Evolutionary conservation across 192 early-diverging fungal genomes (phyloP), one percentile per base, ranked within the genome.

Genomic region (Umbelopsis sp.): DNA sequence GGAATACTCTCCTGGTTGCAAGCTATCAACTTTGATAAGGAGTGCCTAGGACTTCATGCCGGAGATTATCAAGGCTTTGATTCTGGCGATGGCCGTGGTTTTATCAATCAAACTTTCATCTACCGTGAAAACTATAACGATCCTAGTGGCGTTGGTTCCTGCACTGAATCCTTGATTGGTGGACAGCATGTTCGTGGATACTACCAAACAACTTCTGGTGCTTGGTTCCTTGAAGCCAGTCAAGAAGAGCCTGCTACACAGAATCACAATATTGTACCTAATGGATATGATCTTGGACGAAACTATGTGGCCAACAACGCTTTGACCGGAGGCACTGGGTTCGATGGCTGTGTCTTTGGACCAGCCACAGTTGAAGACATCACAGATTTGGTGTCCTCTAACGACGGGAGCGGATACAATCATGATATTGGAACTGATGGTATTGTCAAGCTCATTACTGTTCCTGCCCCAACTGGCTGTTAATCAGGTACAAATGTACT

Each of bases 21-120:
- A 67, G 66, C 66, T 44, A 67, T 67, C 41, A 67, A 67, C 66
- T 67, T 67, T 45, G 66, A 67, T n/a, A 44, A 67, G 24, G 66
- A 67, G 41, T 67, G 66, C 21, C 16, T 67, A n/a, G 45, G 45
- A 4, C 66, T 67, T 20, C 66, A 67, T 47, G 66, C 66, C 45
- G 66, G 66, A 10, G 66, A n/a, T 1, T 67, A 67, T 45, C 29
- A 67, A 25, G 66, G 66, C 14, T 67, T 67, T 43, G 66, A 67
- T 31, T 45, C 43, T 26, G 66, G 66, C 12, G 66, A 67, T 47
- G 66, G 66, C 22, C 66, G 66, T 47, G 66, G 66, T 24, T 67
- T 67, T 6, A 8, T 25, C 0, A 67, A 67, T 26, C 66, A 67
- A 43, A 67, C 66, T 16, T 67, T 67, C 43, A 67, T 67, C 26